phyloP scores from a whole-genome alignment of 129 eudicot species.

The Calendula officinalis region DNA sequence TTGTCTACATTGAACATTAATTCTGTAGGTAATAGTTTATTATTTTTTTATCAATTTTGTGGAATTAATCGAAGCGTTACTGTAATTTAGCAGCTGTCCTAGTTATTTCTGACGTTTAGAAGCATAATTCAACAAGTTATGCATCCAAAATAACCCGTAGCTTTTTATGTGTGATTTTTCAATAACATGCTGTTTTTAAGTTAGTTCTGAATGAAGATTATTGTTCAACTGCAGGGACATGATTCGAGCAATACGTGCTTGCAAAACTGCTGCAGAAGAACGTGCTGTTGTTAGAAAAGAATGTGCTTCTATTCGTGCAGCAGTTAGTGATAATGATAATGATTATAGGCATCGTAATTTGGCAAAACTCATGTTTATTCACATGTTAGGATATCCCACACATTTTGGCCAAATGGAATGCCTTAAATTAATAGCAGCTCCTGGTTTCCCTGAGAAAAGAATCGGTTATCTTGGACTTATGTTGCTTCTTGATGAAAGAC shows the following conservation, averaged over 20 bases:
- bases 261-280: constrained; percentile 99
- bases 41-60: constrained; percentile 18
- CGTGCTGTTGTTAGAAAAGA: constrained; percentile 99
- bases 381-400: constrained; percentile 99
- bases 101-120: neutral
- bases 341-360: constrained; percentile 94
- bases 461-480: constrained; percentile 98
- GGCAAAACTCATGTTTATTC: constrained; percentile 99
- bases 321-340: constrained; percentile 90
- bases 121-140: neutral
- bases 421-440: constrained; percentile 91
- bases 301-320: constrained; percentile 96
- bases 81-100: neutral
- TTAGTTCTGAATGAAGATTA: constrained; percentile 14
- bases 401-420: constrained; percentile 99
- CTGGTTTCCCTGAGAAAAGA: constrained; percentile 99
- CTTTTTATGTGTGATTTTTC: neutral
- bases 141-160: neutral
- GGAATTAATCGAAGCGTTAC: constrained; percentile 16
- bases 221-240: constrained; percentile 77
- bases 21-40: constrained; percentile 6
- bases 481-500: constrained; percentile 99
- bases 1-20: constrained; percentile 5
- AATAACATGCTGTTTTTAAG: constrained; percentile 21
- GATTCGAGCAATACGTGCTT: constrained; percentile 99